Evolutionary conservation across 441 rosid species (phyloP).

Genomic region (Populus hybrid): DNA sequence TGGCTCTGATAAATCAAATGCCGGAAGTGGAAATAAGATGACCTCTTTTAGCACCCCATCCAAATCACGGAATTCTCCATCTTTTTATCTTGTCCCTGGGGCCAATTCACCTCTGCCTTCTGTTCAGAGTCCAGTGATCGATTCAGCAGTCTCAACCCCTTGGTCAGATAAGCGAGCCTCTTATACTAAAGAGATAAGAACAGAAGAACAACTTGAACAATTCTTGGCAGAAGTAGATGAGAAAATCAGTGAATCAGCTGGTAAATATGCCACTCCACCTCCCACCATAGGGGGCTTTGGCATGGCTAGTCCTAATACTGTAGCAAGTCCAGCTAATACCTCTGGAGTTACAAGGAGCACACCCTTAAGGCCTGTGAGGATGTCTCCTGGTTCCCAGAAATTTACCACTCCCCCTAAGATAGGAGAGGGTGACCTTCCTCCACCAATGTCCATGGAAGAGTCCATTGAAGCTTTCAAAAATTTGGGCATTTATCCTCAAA

Average conservation of each 20-base stretch:
- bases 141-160: conserved; percentile 61
- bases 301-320: conserved; percentile 60
- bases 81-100: conserved; percentile 65
- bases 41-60: conserved; percentile 52
- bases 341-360: conserved; percentile 87
- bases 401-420: conserved; percentile 93
- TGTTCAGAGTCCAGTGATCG: conserved; percentile 54
- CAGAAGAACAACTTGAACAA: conserved; percentile 82
- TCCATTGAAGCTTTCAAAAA: conserved; percentile 73
- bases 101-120: conserved; percentile 48
- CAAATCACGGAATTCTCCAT: conserved; percentile 58
- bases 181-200: conserved; percentile 54
- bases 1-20: conserved; percentile 47
- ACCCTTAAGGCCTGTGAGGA: conserved; percentile 86
- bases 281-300: conserved; percentile 64
- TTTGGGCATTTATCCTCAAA: conserved; percentile 85
- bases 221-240: conserved; percentile 80
- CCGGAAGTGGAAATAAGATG: conserved; percentile 45
- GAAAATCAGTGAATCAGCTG: conserved; percentile 71
- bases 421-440: conserved; percentile 93
- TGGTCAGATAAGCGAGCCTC: conserved; percentile 67
- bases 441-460: conserved; percentile 89
- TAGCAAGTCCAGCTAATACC: conserved; percentile 63
- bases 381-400: conserved; percentile 97
- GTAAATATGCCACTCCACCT: conserved; percentile 74